Conservation (phyloP, 2,329 filamentous ascomycete genomes). For the Diaporthe australafricana region DNA sequence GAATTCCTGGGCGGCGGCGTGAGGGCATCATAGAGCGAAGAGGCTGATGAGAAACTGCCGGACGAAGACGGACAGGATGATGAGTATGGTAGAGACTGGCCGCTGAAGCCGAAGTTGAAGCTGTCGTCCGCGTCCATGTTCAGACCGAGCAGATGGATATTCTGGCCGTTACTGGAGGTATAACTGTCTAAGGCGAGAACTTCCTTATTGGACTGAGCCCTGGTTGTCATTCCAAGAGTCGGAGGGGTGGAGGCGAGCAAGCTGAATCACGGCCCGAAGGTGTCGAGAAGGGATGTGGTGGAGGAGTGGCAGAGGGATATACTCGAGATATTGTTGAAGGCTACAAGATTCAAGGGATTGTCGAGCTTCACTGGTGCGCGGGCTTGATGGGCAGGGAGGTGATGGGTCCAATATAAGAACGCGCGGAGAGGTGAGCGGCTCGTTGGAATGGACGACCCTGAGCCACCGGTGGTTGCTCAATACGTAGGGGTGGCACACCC, state of each 20-base stretch:
- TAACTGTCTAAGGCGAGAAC: conserved; percentile 19
- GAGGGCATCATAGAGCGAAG: conserved; percentile 35
- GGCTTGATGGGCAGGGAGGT: conserved; percentile 29
- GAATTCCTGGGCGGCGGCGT: conserved; percentile 35
- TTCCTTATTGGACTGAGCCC: conserved; percentile 1
- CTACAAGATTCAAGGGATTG: conserved; percentile 30
- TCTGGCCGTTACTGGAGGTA: conserved; percentile 13
- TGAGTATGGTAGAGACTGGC: conserved; percentile 30
- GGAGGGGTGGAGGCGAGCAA: conserved; percentile 22
- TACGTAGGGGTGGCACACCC: conserved; percentile 37
- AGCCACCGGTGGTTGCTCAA: conserved; percentile 34
- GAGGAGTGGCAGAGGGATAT: conserved; percentile 31
- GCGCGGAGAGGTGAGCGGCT: conserved; percentile 29
- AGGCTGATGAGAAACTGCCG: conserved; percentile 36
- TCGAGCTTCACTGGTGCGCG: conserved; percentile 16
- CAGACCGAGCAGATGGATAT: conserved; percentile 16
- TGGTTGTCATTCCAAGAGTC: conserved; percentile 31
- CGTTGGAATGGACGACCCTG: conserved; percentile 37
- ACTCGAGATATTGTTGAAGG: conserved; percentile 29
- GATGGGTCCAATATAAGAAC: conserved; percentile 32
- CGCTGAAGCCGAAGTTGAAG: conserved; percentile 30
- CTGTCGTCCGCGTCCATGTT: conserved; percentile 32
- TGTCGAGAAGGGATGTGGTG: conserved; percentile 29
- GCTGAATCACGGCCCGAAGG: conserved; percentile 11
- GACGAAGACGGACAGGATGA: conserved; percentile 35